Evolutionary conservation across 441 rosid genomes (phyloP).

Genomic region (Erodium trifolium): DNA sequence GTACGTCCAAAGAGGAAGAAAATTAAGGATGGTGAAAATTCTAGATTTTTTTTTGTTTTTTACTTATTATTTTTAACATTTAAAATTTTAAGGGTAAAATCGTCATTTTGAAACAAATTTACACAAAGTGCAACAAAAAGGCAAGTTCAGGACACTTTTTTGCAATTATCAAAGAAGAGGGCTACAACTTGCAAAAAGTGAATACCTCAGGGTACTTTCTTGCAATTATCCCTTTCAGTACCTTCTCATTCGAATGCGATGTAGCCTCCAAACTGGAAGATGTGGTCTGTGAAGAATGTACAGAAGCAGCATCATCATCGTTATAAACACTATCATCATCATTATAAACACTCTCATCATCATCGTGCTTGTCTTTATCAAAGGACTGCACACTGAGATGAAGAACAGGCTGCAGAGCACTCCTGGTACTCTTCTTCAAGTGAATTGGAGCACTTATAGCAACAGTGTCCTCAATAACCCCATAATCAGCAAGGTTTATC

Average conservation of each 20-base stretch:
- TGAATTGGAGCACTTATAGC: slow-evolving; percentile 39
- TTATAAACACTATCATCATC: slow-evolving; percentile 62
- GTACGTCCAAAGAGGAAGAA: too few species aligned
- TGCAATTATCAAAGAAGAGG: too few species aligned
- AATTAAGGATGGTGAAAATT: too few species aligned
- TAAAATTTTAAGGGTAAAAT: too few species aligned
- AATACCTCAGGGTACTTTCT: too few species aligned
- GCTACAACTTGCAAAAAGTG: too few species aligned
- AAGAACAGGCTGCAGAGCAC: slow-evolving; percentile 40
- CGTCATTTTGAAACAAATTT: too few species aligned
- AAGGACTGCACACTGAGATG: slow-evolving; percentile 51
- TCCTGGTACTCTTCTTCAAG: slow-evolving; percentile 53
- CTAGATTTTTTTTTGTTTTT: too few species aligned
- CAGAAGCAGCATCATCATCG: slow-evolving; percentile 54
- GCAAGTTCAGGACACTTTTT: background rate
- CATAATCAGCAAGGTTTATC: slow-evolving; percentile 69
- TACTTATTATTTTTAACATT: too few species aligned
- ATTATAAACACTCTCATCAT: slow-evolving; percentile 3
- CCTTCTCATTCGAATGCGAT: slow-evolving; percentile 42
- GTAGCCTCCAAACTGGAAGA: slow-evolving; percentile 33
- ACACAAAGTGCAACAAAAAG: too few species aligned
- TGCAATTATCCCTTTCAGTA: slow-evolving; percentile 13
- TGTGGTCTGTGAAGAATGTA: slow-evolving; percentile 41
- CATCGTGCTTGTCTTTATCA: slow-evolving; percentile 27
- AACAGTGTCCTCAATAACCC: slow-evolving; percentile 44